Evolutionary conservation across 768 basidiomycete species (phyloP), one percentile per base, ranked within the genome.

Genomic region (Cystofilobasidium macerans): DNA sequence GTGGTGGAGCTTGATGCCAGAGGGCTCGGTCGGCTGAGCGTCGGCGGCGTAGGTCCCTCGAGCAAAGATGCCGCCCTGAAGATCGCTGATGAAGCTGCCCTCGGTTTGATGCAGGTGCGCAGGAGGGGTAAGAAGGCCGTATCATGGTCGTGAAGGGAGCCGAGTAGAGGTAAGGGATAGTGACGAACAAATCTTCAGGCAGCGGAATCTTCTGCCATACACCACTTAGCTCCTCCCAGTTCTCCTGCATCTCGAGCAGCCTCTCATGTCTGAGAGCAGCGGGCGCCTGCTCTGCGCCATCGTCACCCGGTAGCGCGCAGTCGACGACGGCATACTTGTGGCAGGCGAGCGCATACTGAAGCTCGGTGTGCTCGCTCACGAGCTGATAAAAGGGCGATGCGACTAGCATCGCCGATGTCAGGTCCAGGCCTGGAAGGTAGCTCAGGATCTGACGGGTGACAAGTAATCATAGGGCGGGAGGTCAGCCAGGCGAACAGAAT

Each of bases 11-110:
- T n/a, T n/a, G 9, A 47, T 6, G 45, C 45, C 45, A n/a, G 45
- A n/a, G 22, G 45, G 45, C 45, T 47, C 45, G 45, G 40, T 20
- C 32, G n/a, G 33, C 20, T 36, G n/a, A 12, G 33, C 40, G 8
- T 28, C 57, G 22, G 40, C 11, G 24, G n/a, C 12, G 32, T 35
- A 36, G 9, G 57, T 24, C 24, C 57, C 57, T 9, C 33, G 57
- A 9, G 40, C 57, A 22, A 58, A 58, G 24, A 58, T n/a, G 33
- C 57, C 57, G 32, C 40, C 40, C 11, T 58, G 57, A 1, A 58
- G 32, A n/a, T 58, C 57, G 33, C 40, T 36, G n/a, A 58, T 36
- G n/a, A 35, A 58, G 57, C 57, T 58, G 33, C 22, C 38, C 9
- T 16, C 38, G 16, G 9, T 8, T 40, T 40, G 9, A 40, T 8